Base-by-base conservation (phyloP, 2,329 filamentous ascomycete species). In the Teratosphaeria gauchensis region DNA sequence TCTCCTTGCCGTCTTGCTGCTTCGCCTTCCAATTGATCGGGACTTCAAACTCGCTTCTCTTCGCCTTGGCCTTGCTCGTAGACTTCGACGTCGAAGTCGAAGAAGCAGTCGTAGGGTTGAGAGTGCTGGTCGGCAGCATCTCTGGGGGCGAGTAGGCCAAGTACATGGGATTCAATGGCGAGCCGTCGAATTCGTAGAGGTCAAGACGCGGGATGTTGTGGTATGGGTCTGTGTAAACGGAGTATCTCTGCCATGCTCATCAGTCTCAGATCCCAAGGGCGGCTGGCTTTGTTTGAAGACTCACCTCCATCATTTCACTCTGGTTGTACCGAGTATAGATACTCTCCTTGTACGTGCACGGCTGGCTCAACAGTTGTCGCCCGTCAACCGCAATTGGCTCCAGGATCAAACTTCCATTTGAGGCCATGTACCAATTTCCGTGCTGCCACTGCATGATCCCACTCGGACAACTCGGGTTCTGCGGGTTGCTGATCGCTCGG, bases 381-480 rank as follows among this genome's bases (percentile, higher is more conserved):
- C 87, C 87, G 68, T 90, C 87, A 2, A 84, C 80, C 21, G 76
- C 76, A 64, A 88, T 82, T 4, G 87, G 86, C 5, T 73, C 78
- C 55, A 89, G 74, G 5, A 72, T 72, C 28, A 90, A 72, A 4
- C 81, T 84, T 51, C 84, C 83, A 66, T 87, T 81, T 21, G 74
- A 65, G 51, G 78, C 75, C 63, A 84, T 75, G 4, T 75, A 74
- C 69, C 83, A 88, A 57, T 72, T 82, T 51, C 87, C 87, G 69
- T 90, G 87, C 69, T 90, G 87, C 79, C 83, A 90, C 73, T 89
- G 85, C 77, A 89, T 83, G 54, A 89, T 80, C 8, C 81, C 84
- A 57, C 78, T 77, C 1, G 85, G 82, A 66, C 86, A 89, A 60
- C 76, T 72, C 31, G 86, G 86, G 14, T 79, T 75, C 19, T 48